phyloP scores from a whole-genome alignment of 352 stramenopile genomes.

The Phytophthora rubi region DNA sequence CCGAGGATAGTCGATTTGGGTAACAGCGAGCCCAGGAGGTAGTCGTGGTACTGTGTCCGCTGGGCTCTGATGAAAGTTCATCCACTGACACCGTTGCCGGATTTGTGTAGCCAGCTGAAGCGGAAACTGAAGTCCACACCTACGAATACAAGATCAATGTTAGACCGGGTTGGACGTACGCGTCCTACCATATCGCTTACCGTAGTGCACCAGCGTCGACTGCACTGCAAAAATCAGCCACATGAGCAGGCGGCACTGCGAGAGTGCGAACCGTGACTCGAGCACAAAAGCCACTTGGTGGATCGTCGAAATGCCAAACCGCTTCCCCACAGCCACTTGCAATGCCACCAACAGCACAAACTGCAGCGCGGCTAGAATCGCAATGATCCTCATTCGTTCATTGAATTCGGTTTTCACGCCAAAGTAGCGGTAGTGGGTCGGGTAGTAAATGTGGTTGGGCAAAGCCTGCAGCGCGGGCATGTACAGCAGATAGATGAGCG shows the following conservation, averaged over 20 bases:
- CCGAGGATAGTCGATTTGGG: neutral
- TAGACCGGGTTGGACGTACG: neutral
- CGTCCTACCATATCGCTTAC: constrained; percentile 5
- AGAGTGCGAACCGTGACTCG: constrained; percentile 36
- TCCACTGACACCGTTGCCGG: neutral
- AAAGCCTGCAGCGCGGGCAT: constrained; percentile 27
- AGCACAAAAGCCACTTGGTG: constrained; percentile 60
- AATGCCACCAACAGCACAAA: constrained; percentile 21
- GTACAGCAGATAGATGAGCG: constrained; percentile 40
- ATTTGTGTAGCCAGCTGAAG: constrained; percentile 13
- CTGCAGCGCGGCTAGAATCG: constrained; percentile 22
- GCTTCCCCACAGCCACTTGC: constrained; percentile 31
- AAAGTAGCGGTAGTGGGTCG: constrained; percentile 31
- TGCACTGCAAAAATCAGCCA: constrained; percentile 38
- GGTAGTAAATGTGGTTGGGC: constrained; percentile 39
- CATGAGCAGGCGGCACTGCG: constrained; percentile 50
- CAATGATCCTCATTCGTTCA: constrained; percentile 29
- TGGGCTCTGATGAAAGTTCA: neutral
- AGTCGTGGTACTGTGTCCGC: neutral
- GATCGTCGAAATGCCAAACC: constrained; percentile 37
- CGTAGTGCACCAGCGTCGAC: constrained; percentile 34
- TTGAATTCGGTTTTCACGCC: constrained; percentile 19
- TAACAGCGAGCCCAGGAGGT: neutral
- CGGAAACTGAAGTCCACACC: constrained; percentile 21
- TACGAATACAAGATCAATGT: neutral